A percentile compares a stretch with the other conserved stretches of the same genome.
Conservation (phyloP, 1,284 basidiomycete species). For the Cryptococcus deneoformans region DNA sequence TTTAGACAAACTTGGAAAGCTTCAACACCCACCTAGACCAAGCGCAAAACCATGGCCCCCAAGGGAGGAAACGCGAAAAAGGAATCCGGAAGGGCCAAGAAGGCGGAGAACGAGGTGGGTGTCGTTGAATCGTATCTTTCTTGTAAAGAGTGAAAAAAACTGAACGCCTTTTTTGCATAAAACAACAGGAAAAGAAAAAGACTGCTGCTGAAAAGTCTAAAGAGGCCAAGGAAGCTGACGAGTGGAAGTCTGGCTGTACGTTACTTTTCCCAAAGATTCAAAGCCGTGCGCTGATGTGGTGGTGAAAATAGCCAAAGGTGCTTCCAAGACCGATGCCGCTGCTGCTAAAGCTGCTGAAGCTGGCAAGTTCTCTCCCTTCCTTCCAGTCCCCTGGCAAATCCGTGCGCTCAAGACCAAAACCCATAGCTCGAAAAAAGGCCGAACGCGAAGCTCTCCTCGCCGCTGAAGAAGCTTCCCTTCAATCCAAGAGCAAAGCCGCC, state of each 20-base stretch:
- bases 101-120: slow-evolving; percentile 80
- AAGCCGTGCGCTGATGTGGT: not conserved
- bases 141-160: too few relatives aligned
- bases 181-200: slow-evolving; percentile 28
- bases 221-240: slow-evolving; percentile 64
- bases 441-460: slow-evolving; percentile 57
- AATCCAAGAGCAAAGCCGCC: slow-evolving; percentile 58
- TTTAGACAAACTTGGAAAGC: too few relatives aligned
- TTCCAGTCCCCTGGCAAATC: too few relatives aligned
- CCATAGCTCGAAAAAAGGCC: slow-evolving; percentile 51
- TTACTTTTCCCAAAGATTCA: not conserved
- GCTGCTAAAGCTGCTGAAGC: slow-evolving; percentile 35
- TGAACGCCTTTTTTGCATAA: too few relatives aligned
- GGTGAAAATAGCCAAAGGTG: slow-evolving; percentile 38
- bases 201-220: slow-evolving; percentile 30
- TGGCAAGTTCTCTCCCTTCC: slow-evolving; percentile 14
- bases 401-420: too few relatives aligned
- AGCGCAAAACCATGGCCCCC: slow-evolving; percentile 61
- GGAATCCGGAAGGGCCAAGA: slow-evolving; percentile 80
- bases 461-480: slow-evolving; percentile 74
- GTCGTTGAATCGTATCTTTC: not conserved
- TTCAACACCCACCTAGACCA: too few relatives aligned
- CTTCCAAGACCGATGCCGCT: slow-evolving; percentile 65
- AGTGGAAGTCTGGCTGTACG: slow-evolving; percentile 72
- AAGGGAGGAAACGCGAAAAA: slow-evolving; percentile 84